Base-by-base conservation (phyloP, 257 asterid species). In the Salvia splendens region DNA sequence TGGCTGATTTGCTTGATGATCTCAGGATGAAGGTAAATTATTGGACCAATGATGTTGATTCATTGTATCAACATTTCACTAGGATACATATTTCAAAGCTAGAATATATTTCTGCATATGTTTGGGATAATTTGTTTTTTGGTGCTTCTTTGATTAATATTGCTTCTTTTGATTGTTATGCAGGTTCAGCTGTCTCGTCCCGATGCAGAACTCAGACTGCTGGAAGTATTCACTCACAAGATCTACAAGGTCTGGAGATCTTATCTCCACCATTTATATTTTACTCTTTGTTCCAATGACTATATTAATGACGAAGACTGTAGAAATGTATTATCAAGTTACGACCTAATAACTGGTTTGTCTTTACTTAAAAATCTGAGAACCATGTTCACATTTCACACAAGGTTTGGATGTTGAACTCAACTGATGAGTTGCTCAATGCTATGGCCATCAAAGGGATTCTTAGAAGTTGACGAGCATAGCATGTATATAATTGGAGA, bases 141-240 rank as follows among this genome's bases (percentile, higher is more conserved):
- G 17, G 55, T 50, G 75, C 52, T 68, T 71, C 16, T 17, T 54
- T 42, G 52, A 57, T 61, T 59, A 11, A 56, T 43, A 60, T 54
- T 12, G 40, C 64, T 45, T 77, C 64, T 30, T 63, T 12, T 71
- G 71, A 70, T 58, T 65, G 49, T 68, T 64, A 30, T 45, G 54
- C 82, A 84, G 90, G 88, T 75, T 54, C 79, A 82, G 80, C 69
- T 82, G 79, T 86, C 90, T 61, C 87, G 71, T 73, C 87, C 85
- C 63, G 74, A 79, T 61, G 88, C 87, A 5, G 87, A 86, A 55
- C 88, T 86, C 47, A 78, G 90, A 75, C 63, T 86, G 81, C 80
- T 86, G 65, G 85, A 84, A 75, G 88, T 86, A 66, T 79, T 82
- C 77, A 75, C 72, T 65, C 86, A 86, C 84, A 86, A 72, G 75